A percentile compares a stretch with the other conserved stretches of the same genome.
Conservation (phyloP, 306 rosid genomes). For the Senna tora region DNA sequence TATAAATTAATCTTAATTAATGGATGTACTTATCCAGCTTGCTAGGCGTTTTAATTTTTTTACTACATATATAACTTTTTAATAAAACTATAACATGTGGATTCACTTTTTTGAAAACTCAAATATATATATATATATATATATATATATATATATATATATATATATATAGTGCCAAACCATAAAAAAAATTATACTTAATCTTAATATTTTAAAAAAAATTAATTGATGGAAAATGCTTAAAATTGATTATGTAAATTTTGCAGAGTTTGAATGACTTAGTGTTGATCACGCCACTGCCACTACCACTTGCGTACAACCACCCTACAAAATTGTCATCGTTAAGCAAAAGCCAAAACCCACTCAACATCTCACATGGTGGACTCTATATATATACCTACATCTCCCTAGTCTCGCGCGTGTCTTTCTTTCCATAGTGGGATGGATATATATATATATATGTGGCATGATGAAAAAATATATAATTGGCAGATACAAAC, state of each 20-base stretch:
- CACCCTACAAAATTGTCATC: constrained; percentile 9
- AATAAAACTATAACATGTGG: neutral
- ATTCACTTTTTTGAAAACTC: no score
- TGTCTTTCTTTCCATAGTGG: constrained; percentile 21
- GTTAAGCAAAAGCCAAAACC: constrained; percentile 39
- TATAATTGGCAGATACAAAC: neutral
- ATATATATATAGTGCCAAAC: no score
- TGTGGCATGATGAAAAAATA: neutral
- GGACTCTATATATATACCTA: neutral
- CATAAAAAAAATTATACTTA: no score
- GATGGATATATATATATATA: neutral
- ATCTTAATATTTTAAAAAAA: no score
- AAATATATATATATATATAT: no score
- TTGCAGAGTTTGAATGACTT: neutral
- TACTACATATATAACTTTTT: neutral
- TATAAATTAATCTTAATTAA: no score
- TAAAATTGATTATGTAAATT: neutral
- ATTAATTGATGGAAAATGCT: no score
- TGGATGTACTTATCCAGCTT: no score
- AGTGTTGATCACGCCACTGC: neutral
- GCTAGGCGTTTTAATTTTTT: no score
- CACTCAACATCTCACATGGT: constrained; percentile 30
- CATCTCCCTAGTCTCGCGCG: neutral
- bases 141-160: no score
- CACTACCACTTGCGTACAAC: neutral